These are phyloP conservation scores for Microbotryum saponariae DNA, from an alignment of 1,284 basidiomycete species.

Conservation along the genomic window DNA sequence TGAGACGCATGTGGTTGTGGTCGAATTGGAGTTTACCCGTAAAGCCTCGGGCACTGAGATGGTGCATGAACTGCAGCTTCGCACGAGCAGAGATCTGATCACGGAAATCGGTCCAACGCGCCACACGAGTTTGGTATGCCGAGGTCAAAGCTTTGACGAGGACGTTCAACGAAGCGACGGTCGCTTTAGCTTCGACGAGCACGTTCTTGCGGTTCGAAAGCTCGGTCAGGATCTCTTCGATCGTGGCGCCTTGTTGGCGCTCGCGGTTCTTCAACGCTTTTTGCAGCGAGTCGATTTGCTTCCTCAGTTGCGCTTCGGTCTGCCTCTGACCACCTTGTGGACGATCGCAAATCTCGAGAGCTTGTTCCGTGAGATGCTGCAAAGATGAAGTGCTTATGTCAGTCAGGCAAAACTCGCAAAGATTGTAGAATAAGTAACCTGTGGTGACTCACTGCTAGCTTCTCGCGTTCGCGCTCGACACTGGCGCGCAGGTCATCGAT, in stretches of 20 bases:
- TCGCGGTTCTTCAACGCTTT: conserved; percentile 62
- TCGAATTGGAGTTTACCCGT: conserved; percentile 55
- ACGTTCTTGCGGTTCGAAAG: conserved; percentile 39
- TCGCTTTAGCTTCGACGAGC: conserved; percentile 51
- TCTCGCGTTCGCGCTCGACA: background rate
- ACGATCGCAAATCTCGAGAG: conserved; percentile 54
- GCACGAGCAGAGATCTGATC: conserved; percentile 76
- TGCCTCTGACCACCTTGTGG: conserved; percentile 51
- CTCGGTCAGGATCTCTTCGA: conserved; percentile 66
- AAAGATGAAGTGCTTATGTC: background rate
- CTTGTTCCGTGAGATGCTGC: conserved; percentile 61
- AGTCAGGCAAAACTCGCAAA: conserved; percentile 8
- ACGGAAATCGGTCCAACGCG: conserved; percentile 79
- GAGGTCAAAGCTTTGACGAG: conserved; percentile 51
- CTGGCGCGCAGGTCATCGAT: background rate
- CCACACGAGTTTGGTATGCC: conserved; percentile 58
- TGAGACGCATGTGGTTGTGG: conserved; percentile 59
- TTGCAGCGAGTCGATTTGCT: conserved; percentile 56
- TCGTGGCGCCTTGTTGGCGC: conserved; percentile 61
- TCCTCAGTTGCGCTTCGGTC: conserved; percentile 52
- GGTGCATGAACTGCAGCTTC: conserved; percentile 68
- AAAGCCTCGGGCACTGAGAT: conserved; percentile 73
- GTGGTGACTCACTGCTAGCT: background rate
- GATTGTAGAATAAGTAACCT: background rate
- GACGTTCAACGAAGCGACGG: conserved; percentile 25